Evolutionary conservation across 352 stramenopile genomes (phyloP).

Genomic region (Pythium scleroteichum): DNA sequence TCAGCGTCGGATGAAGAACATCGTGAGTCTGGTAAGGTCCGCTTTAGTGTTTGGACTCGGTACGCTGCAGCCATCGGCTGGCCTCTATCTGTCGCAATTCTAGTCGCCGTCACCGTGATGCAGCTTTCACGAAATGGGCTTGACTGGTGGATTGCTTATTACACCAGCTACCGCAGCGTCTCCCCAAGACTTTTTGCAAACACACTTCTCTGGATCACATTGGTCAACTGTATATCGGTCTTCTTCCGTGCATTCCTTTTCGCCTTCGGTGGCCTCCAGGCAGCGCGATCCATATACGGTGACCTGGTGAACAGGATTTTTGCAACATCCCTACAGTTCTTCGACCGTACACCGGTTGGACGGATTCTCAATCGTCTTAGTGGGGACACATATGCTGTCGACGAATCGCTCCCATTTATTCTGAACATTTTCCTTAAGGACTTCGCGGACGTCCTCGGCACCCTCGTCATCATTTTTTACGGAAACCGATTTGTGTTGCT

Average conservation of each 20-base stretch:
- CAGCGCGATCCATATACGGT: constrained; percentile 62
- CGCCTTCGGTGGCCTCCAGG: constrained; percentile 71
- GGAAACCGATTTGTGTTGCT: constrained; percentile 74
- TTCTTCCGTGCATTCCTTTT: constrained; percentile 86
- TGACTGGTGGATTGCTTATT: constrained; percentile 85
- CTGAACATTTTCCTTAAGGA: constrained; percentile 90
- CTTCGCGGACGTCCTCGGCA: constrained; percentile 62
- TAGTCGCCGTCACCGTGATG: constrained; percentile 63
- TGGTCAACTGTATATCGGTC: constrained; percentile 64
- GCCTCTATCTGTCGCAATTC: constrained; percentile 44
- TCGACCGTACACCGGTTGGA: constrained; percentile 63
- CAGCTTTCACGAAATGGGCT: constrained; percentile 78
- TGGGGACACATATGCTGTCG: constrained; percentile 79
- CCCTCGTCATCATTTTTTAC: constrained; percentile 79
- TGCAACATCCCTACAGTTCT: constrained; percentile 59
- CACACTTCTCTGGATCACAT: constrained; percentile 63
- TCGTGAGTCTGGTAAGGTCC: constrained; percentile 56
- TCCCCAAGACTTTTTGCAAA: constrained; percentile 50
- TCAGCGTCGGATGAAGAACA: constrained; percentile 39
- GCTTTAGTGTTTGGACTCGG: constrained; percentile 55
- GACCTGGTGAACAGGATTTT: constrained; percentile 60
- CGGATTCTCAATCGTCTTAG: constrained; percentile 81
- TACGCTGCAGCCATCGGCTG: constrained; percentile 62
- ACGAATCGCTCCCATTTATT: constrained; percentile 88
- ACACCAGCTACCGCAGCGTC: constrained; percentile 63